Evolutionary conservation across 352 stramenopile genomes (phyloP).

Genomic region (Globisporangium nunn): DNA sequence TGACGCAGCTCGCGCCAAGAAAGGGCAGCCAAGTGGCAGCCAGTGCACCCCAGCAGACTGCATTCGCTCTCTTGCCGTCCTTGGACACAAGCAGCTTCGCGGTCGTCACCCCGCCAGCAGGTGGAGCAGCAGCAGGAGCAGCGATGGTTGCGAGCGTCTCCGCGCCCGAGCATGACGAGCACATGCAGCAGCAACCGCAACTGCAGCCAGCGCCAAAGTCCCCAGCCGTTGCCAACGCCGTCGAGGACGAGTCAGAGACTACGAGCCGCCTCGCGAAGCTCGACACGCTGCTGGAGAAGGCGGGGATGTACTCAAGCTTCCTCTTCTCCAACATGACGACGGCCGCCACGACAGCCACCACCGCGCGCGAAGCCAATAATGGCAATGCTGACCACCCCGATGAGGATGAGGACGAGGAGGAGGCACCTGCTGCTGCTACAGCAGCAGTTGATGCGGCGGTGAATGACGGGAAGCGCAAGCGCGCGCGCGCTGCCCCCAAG

Average conservation of each 20-base stretch:
- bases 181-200: slow-evolving; percentile 13
- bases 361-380: slow-evolving; percentile 3
- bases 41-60: too few relatives aligned
- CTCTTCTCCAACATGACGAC: slow-evolving; percentile 83
- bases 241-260: slow-evolving; percentile 29
- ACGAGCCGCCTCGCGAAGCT: slow-evolving; percentile 73
- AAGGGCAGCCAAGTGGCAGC: too few relatives aligned
- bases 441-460: not conserved
- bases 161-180: slow-evolving; percentile 18
- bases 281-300: slow-evolving; percentile 83
- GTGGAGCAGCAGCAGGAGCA: not conserved
- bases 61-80: too few relatives aligned
- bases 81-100: too few relatives aligned
- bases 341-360: slow-evolving; percentile 30
- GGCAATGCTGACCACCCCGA: slow-evolving; percentile 13
- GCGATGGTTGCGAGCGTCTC: slow-evolving; percentile 53
- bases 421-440: too few relatives aligned
- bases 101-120: not conserved
- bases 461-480: slow-evolving; percentile 39
- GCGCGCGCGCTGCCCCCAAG: slow-evolving; percentile 16
- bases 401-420: slow-evolving; percentile 2
- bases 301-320: slow-evolving; percentile 82
- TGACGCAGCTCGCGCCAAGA: too few relatives aligned
- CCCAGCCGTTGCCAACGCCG: not conserved
- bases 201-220: slow-evolving; percentile 2